phyloP scores from a whole-genome alignment of 495 filamentous ascomycete species.

The Podospora pseudoanserina region DNA sequence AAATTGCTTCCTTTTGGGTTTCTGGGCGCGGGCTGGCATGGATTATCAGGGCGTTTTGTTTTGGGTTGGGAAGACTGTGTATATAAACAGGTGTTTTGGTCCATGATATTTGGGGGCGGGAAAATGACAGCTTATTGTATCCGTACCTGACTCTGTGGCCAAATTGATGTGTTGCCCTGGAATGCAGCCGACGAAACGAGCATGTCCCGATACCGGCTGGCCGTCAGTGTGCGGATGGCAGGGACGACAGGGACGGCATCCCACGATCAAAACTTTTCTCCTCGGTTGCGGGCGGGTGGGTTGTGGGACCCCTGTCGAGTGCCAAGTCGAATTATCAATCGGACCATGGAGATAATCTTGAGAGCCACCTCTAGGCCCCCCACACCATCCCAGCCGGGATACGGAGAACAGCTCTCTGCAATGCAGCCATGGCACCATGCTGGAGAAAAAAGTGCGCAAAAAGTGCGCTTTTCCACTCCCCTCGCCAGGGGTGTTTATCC shows the following conservation, averaged over 20 bases:
- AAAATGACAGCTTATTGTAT: neutral
- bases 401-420: no score
- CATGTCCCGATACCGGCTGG: constrained; percentile 6
- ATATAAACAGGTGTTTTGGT: neutral
- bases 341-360: neutral
- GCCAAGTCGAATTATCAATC: constrained; percentile 7
- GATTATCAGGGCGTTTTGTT: neutral
- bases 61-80: neutral
- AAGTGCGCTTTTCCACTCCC: neutral
- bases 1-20: neutral
- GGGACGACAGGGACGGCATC: neutral
- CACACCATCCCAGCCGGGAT: neutral
- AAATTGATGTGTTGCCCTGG: no score
- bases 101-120: neutral
- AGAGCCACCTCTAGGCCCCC: neutral
- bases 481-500: neutral
- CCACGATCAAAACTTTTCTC: neutral
- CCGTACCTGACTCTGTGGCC: no score
- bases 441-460: neutral
- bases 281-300: neutral
- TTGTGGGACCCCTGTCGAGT: neutral
- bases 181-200: neutral
- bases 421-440: neutral
- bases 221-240: neutral
- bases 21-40: neutral